Base-by-base conservation (phyloP, 2,329 filamentous ascomycete species). In the Xylariaceae sp. region DNA sequence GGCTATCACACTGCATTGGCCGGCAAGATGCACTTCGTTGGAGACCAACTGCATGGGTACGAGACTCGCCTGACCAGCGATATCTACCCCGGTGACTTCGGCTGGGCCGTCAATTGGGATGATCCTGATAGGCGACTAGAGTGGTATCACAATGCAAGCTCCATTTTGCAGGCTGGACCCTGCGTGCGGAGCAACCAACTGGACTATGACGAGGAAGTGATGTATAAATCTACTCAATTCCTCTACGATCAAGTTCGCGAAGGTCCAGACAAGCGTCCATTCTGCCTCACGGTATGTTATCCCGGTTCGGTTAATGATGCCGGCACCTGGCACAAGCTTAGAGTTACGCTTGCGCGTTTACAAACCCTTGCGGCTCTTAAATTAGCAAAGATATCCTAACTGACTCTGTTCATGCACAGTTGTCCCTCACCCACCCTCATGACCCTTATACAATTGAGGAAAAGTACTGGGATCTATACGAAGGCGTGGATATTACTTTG, bases 11-110 rank as follows among this genome's bases (percentile, higher is more conserved):
- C 92, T 12, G 88, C 87, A 5, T 77, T 96, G 63, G 90, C 92
- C 5, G 92, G 92, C 58, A 96, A 96, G 80, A 96, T 96, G 92
- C 92, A 96, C 73, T 96, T 96, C 69, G 88, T 95, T 51, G 92
- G 92, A 32, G 92, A 96, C 69, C 92, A 96, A 74, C 79, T 96
- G 55, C 92, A 96, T 69, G 92, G 92, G 29, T 96, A 95, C 66
- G 92, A 96, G 76, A 87, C 89, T 66, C 84, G 92, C 53, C 79
- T 96, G 65, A 96, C 92, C n/a, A 89, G 87, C 62, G 92, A 96
- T 70, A 96, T 96, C 68, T 96, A 96, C 71, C 92, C 92, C 1
- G 92, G 87, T 54, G 92, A 96, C 68, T 91, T 94, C 67, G 92
- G 92, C 60, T 96, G 92, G 92, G 86, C 87, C 12, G 92, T 96